Conservation (phyloP, 1,139 yeast genomes). For the Sporopachydermia cereana region DNA sequence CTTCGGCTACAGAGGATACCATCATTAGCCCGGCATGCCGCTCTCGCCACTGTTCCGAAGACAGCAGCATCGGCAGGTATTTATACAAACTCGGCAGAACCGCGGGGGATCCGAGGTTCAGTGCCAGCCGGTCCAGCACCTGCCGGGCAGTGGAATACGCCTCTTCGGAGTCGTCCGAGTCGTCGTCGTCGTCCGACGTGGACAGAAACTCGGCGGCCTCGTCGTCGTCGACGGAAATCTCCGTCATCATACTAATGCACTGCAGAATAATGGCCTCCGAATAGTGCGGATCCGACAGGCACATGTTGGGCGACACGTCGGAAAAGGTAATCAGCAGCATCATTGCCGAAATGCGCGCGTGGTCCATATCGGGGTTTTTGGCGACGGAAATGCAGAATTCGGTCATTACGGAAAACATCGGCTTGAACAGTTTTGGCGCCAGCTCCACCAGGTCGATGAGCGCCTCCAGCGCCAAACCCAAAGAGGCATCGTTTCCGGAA, state of each 20-base stretch:
- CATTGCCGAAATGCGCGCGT: slow-evolving; percentile 74
- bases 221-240: slow-evolving; percentile 79
- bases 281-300: slow-evolving; percentile 67
- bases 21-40: slow-evolving; percentile 98
- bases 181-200: slow-evolving; percentile 66
- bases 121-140: slow-evolving; percentile 79
- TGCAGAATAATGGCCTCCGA: slow-evolving; percentile 61
- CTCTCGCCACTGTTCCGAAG: slow-evolving; percentile 77
- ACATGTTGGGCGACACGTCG: slow-evolving; percentile 92
- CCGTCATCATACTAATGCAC: slow-evolving; percentile 81
- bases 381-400: slow-evolving; percentile 76
- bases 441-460: slow-evolving; percentile 82
- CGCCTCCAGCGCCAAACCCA: slow-evolving; percentile 80
- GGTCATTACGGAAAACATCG: slow-evolving; percentile 77
- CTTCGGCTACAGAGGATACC: slow-evolving; percentile 92
- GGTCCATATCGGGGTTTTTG: slow-evolving; percentile 68
- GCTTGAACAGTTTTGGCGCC: slow-evolving; percentile 90
- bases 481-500: slow-evolving; percentile 66
- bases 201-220: slow-evolving; percentile 79
- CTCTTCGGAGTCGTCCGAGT: slow-evolving; percentile 76
- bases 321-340: slow-evolving; percentile 84
- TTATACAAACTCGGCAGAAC: slow-evolving; percentile 81
- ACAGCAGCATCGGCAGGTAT: slow-evolving; percentile 72
- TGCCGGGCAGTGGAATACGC: slow-evolving; percentile 91
- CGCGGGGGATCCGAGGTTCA: slow-evolving; percentile 72